These are phyloP conservation scores for Tephrocybe sp. DNA, from an alignment of 768 basidiomycete species.

Conservation along the genomic window DNA sequence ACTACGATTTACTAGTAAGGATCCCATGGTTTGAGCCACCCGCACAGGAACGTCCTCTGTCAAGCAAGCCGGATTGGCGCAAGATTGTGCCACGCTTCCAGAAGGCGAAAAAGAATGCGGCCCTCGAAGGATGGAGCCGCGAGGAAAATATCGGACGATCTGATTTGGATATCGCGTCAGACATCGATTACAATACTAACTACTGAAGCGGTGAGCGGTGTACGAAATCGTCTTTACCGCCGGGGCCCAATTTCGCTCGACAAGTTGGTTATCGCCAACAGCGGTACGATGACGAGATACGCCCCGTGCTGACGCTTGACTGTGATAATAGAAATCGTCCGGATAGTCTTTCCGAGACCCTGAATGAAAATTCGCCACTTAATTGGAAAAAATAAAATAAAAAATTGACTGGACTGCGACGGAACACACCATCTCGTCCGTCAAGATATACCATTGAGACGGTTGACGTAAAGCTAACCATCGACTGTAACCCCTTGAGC, in stretches of 20 bases:
- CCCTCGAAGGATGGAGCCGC: no score
- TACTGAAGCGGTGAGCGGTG: conserved; percentile 79
- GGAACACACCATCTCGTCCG: conserved; percentile 82
- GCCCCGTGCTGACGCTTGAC: conserved; percentile 88
- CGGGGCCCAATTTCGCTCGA: conserved; percentile 96
- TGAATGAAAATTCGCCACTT: conserved; percentile 29
- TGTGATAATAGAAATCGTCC: conserved; percentile 89
- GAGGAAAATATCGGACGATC: no score
- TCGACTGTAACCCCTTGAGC: conserved; percentile 94
- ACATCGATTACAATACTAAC: no score
- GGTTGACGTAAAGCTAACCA: conserved; percentile 98
- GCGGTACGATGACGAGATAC: conserved; percentile 92
- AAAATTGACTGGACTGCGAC: neutral
- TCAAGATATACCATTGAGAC: conserved; percentile 91
- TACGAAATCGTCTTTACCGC: conserved; percentile 76
- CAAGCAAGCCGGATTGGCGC: no score
- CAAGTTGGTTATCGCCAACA: conserved; percentile 98
- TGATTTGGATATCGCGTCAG: no score
- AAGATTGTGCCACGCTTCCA: no score
- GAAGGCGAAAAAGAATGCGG: no score
- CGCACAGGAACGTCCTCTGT: no score
- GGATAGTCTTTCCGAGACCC: conserved; percentile 96
- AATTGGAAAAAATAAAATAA: conserved; percentile 2
- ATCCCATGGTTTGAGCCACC: no score
- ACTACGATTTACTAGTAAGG: no score